Evolutionary conservation across 1,284 basidiomycete genomes (phyloP), one percentile per base, ranked within the genome.

Genomic region (Serendipita sp.): DNA sequence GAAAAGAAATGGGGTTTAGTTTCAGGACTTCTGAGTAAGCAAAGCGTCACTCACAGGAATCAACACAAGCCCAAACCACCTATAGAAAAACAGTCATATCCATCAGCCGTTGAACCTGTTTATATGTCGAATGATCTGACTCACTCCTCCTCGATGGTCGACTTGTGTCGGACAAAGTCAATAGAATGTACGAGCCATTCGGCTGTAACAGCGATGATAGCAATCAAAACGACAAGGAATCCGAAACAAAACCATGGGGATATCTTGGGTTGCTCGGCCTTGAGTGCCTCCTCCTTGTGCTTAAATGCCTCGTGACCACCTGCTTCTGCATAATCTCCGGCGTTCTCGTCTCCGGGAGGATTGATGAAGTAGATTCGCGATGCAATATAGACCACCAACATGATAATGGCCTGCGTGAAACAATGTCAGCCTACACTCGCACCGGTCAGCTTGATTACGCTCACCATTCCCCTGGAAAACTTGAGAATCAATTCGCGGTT

Each of bases 31-130:
- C 12, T 38, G 35, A 5, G 6, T 12, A 38, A 12, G 6, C 6
- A 5, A 38, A 38, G 35, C 12, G 35, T 38, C 35, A 38, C 35
- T 12, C 35, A 38, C 72, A 0, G 85, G 85, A 1, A 87, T 76
- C 3, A 88, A 74, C 58, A 87, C 76, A 63, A 87, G 72, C 29
- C 85, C 85, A 68, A 87, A 85, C 82, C 83, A 86, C 67, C 82
- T 82, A 64, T 38, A 38, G 12, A 12, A 38, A 12, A 22, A 22
- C 22, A 22, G 22, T 22, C 22, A 22, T 22, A 22, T 22, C 22
- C 22, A 22, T 22, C 22, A 22, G 22, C 22, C 22, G 22, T 22
- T 22, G 22, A 22, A 22, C 22, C 22, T 22, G 22, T 22, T 22
- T 22, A 22, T 22, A 22, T 22, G 22, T 22, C 22, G 22, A n/a